A percentile compares a stretch with the other conserved stretches of the same genome.
Evolutionary conservation across 768 basidiomycete species (phyloP).

Genomic region (Asterophora parasitica): DNA sequence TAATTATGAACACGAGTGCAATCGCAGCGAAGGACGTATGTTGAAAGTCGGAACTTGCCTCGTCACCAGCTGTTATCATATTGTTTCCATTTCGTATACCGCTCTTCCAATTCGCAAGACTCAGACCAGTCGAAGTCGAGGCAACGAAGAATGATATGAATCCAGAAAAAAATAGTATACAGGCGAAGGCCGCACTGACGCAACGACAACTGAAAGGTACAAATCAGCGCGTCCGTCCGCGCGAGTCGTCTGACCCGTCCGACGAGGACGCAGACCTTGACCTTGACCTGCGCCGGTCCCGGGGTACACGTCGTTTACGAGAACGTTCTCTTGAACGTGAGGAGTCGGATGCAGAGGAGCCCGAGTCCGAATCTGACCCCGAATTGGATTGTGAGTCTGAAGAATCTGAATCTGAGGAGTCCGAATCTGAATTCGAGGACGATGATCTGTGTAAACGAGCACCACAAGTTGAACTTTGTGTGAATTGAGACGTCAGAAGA

Average conservation of each 20-base stretch:
- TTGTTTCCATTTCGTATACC: not conserved
- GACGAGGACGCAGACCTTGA: slow-evolving; percentile 13
- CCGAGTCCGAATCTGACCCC: slow-evolving; percentile 37
- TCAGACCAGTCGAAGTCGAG: too few relatives aligned
- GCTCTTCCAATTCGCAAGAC: too few relatives aligned
- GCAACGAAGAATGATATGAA: too few relatives aligned
- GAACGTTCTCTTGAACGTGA: slow-evolving; percentile 43
- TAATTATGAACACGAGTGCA: slow-evolving; percentile 86
- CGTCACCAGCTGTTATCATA: slow-evolving; percentile 10
- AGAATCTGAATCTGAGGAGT: slow-evolving; percentile 26
- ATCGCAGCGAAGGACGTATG: slow-evolving; percentile 14
- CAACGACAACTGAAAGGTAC: not conserved
- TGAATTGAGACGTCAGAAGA: not conserved
- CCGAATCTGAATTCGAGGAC: slow-evolving; percentile 16
- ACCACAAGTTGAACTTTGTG: not conserved
- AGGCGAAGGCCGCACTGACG: not conserved
- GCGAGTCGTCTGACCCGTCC: slow-evolving; percentile 18
- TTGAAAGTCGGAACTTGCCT: slow-evolving; percentile 15
- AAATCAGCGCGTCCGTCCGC: slow-evolving; percentile 11
- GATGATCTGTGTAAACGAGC: slow-evolving; percentile 10
- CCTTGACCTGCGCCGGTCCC: slow-evolving; percentile 15
- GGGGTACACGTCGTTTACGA: slow-evolving; percentile 34
- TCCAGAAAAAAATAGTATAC: not conserved
- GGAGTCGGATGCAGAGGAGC: slow-evolving; percentile 39
- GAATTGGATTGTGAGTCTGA: slow-evolving; percentile 37